Percentiles rank a stretch among this genome's conserved stretches.
Evolutionary conservation across 768 basidiomycete species (phyloP).

Genomic region (Boletellus sp.): DNA sequence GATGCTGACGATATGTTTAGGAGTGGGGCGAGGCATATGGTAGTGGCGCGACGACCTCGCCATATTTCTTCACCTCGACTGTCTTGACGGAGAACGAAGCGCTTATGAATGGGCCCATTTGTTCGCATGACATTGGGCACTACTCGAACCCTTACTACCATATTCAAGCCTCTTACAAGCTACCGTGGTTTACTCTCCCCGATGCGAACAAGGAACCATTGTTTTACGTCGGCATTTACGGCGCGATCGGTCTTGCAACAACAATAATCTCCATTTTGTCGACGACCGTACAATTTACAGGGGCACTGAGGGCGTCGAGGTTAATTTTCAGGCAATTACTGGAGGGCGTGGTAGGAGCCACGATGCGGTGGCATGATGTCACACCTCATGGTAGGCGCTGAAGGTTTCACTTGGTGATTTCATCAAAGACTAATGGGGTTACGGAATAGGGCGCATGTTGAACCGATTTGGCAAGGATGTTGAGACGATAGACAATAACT

Average conservation of each 20-base stretch:
- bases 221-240: conserved; percentile 70
- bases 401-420: not conserved
- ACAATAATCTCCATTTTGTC: conserved; percentile 47
- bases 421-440: not conserved
- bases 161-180: conserved; percentile 5
- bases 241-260: conserved; percentile 51
- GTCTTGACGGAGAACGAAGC: conserved; percentile 29
- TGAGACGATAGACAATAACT: conserved; percentile 77
- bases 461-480: conserved; percentile 88
- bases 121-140: conserved; percentile 15
- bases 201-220: conserved; percentile 57
- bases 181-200: conserved; percentile 34
- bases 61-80: conserved; percentile 18
- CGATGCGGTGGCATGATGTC: conserved; percentile 81
- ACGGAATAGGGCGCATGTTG: conserved; percentile 63
- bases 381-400: conserved; percentile 62
- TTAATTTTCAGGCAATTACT: conserved; percentile 50
- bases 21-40: conserved; percentile 30
- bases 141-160: conserved; percentile 18
- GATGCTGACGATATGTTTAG: conserved; percentile 8
- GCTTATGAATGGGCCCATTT: conserved; percentile 23
- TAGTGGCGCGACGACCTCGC: not conserved
- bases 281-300: conserved; percentile 55
- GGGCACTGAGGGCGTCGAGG: conserved; percentile 37
- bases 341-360: conserved; percentile 69